A percentile compares a stretch with the other conserved stretches of the same genome.
phyloP scores from a whole-genome alignment of 2,329 filamentous ascomycete species.

The Seiridium cupressi region DNA sequence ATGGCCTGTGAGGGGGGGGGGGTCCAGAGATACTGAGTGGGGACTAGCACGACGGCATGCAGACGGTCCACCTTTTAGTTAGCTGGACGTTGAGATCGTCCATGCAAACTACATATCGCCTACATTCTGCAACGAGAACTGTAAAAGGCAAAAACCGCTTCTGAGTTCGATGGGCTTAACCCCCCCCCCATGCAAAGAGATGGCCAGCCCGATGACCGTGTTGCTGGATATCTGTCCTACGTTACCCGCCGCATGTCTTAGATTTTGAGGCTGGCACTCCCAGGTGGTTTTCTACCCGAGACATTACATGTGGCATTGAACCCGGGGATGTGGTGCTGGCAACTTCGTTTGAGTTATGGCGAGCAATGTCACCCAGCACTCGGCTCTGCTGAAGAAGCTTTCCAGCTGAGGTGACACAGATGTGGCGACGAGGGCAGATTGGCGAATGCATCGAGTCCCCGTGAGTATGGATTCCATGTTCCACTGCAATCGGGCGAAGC shows the following conservation, averaged over 20 bases:
- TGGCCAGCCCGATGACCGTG: background rate
- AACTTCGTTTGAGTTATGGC: background rate
- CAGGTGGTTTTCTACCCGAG: background rate
- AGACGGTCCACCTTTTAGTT: background rate
- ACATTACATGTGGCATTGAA: conserved; percentile 2
- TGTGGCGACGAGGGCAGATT: conserved; percentile 15
- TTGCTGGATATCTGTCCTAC: background rate
- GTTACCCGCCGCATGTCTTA: conserved; percentile 6
- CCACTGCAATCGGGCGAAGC: conserved; percentile 27
- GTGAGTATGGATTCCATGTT: conserved; percentile 19
- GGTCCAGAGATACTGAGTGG: background rate
- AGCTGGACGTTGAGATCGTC: background rate
- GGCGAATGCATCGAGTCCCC: conserved; percentile 24
- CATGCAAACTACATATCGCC: background rate
- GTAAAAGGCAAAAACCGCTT: background rate
- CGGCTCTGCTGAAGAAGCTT: background rate
- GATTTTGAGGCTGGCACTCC: background rate
- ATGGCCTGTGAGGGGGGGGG: conserved; percentile 1
- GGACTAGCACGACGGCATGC: conserved; percentile 1
- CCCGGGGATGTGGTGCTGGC: background rate
- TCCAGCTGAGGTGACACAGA: background rate
- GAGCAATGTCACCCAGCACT: background rate
- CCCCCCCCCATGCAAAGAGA: too few species aligned
- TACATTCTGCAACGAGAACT: background rate
- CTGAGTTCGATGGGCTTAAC: too few species aligned